Conservation (phyloP, 2,329 filamentous ascomycete genomes). For the Simplicillium aogashimaense region DNA sequence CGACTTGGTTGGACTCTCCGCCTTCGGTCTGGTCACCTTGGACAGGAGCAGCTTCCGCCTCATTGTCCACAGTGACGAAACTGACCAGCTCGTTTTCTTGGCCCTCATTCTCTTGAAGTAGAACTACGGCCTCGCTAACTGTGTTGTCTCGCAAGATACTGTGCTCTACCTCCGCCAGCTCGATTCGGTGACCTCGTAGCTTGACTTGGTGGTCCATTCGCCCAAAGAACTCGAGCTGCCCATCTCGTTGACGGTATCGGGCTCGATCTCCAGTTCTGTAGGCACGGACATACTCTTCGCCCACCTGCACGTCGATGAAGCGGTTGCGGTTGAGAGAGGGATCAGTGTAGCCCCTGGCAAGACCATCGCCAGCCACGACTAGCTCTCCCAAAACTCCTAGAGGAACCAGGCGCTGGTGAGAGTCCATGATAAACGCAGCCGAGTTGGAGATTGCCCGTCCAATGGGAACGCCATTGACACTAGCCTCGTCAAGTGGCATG, state of each 20-base stretch:
- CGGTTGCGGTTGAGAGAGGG: conserved; percentile 3
- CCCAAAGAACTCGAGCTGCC: conserved; percentile 15
- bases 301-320: conserved; percentile 7
- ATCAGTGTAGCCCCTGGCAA: conserved; percentile 12
- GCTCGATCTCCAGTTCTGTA: conserved; percentile 18
- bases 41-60: too few species aligned
- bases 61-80: conserved; percentile 3
- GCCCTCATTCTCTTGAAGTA: conserved; percentile 5
- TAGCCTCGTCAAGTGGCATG: background rate
- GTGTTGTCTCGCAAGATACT: conserved; percentile 6
- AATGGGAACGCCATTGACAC: conserved; percentile 12
- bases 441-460: conserved; percentile 13
- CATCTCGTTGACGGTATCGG: conserved; percentile 11
- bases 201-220: conserved; percentile 19
- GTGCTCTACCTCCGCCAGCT: conserved; percentile 17
- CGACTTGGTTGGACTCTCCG: conserved; percentile 8
- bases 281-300: conserved; percentile 5
- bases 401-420: conserved; percentile 8
- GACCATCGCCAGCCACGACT: conserved; percentile 14
- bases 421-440: conserved; percentile 11
- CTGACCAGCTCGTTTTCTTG: conserved; percentile 4
- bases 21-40: too few species aligned
- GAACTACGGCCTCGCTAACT: conserved; percentile 11
- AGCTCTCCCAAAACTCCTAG: conserved; percentile 14
- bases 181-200: conserved; percentile 19